Evolutionary conservation across 2,329 filamentous ascomycete species (phyloP).

Genomic region (Exophiala dermatitidis): DNA sequence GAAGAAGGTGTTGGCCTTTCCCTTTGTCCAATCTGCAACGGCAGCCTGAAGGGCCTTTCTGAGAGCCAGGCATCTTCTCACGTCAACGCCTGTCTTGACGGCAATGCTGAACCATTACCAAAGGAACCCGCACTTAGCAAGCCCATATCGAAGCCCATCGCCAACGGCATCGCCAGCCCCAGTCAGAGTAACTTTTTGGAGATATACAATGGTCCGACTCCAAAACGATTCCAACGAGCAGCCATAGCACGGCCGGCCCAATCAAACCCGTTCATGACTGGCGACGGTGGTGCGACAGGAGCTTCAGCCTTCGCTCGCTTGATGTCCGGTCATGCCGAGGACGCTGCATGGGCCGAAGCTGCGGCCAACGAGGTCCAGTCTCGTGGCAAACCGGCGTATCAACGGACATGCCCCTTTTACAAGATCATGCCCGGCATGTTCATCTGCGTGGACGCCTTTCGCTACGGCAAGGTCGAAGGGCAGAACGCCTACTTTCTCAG

Average conservation of each 20-base stretch:
- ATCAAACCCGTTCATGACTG: slow-evolving; percentile 64
- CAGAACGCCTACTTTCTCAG: slow-evolving; percentile 94
- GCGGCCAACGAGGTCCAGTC: slow-evolving; percentile 71
- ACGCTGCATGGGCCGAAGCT: slow-evolving; percentile 80
- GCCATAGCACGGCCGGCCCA: slow-evolving; percentile 71
- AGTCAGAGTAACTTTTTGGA: slow-evolving; percentile 20
- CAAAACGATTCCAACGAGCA: slow-evolving; percentile 59
- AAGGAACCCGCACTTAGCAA: slow-evolving; percentile 20
- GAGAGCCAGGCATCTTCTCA: slow-evolving; percentile 63
- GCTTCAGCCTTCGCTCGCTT: slow-evolving; percentile 81
- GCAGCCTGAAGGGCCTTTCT: slow-evolving; percentile 53
- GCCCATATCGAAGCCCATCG: neutral
- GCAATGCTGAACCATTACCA: slow-evolving; percentile 58
- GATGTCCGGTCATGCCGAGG: slow-evolving; percentile 88
- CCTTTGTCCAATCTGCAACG: slow-evolving; percentile 71
- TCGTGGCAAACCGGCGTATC: slow-evolving; percentile 75
- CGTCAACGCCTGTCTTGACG: slow-evolving; percentile 89
- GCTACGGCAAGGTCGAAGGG: slow-evolving; percentile 86
- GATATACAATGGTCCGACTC: slow-evolving; percentile 33
- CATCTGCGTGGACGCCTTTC: slow-evolving; percentile 92
- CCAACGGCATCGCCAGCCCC: neutral
- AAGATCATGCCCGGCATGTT: slow-evolving; percentile 92
- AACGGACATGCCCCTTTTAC: slow-evolving; percentile 93
- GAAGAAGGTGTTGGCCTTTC: slow-evolving; percentile 28
- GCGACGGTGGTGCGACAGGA: slow-evolving; percentile 32